Evolutionary conservation across 805 yeast genomes (phyloP).

Genomic region (Wickerhamomyces xylosicus): DNA sequence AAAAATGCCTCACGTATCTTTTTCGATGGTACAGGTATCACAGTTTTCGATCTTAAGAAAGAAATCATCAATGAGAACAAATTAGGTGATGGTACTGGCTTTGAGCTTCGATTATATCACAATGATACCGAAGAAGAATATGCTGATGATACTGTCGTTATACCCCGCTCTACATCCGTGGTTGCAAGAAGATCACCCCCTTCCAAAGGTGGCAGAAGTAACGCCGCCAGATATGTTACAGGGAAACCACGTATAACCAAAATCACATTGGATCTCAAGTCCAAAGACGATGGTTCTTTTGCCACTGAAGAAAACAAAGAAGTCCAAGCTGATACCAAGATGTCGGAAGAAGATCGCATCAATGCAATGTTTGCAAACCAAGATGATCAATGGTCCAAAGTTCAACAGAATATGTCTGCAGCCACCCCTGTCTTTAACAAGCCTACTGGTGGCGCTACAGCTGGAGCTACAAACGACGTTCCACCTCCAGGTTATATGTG

Average conservation of each 20-base stretch:
- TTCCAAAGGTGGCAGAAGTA: conserved; percentile 29
- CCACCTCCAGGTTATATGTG: conserved; percentile 97
- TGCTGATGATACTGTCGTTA: conserved; percentile 81
- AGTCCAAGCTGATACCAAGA: conserved; percentile 14
- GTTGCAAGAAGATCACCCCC: conserved; percentile 76
- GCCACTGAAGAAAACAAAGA: conserved; percentile 23
- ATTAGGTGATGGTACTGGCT: conserved; percentile 75
- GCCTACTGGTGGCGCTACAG: conserved; percentile 12
- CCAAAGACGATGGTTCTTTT: conserved; percentile 4
- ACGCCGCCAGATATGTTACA: conserved; percentile 60
- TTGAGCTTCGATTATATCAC: conserved; percentile 63
- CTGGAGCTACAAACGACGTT: conserved; percentile 30
- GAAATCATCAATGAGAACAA: conserved; percentile 79
- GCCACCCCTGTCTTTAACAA: conserved; percentile 67
- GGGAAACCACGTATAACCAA: conserved; percentile 53
- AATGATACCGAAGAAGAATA: conserved; percentile 69
- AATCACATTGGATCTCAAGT: conserved; percentile 12
- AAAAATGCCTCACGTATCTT: conserved; percentile 65
- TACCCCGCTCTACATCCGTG: conserved; percentile 82
- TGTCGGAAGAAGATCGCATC: conserved; percentile 80
- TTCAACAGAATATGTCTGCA: conserved; percentile 83
- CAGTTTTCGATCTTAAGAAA: conserved; percentile 87
- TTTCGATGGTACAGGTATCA: conserved; percentile 94
- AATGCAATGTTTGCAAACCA: conserved; percentile 88
- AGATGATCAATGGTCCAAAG: conserved; percentile 88